A percentile compares a stretch with the other conserved stretches of the same genome.
phyloP scores from a whole-genome alignment of 1,139 yeast genomes.

The Suhomyces ambrosiae region DNA sequence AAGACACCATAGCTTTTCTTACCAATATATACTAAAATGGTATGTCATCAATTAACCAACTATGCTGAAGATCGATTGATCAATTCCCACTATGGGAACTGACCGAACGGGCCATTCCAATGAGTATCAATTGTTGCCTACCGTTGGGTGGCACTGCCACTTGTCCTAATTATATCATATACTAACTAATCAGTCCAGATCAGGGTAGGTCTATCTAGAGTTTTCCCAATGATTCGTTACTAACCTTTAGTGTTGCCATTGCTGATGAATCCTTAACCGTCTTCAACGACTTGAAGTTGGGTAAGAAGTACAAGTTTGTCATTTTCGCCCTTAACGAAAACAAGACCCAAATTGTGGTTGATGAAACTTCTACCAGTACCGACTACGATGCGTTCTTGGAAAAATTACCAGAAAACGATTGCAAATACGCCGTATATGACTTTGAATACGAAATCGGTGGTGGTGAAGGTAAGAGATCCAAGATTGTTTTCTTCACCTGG shows the following conservation, averaged over 20 bases:
- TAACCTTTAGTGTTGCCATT: conserved; percentile 75
- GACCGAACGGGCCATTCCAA: no score
- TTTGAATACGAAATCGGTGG: conserved; percentile 88
- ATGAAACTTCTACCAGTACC: conserved; percentile 70
- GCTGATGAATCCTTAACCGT: conserved; percentile 92
- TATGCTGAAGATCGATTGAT: background rate
- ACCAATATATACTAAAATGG: conserved; percentile 8
- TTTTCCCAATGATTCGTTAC: conserved; percentile 18
- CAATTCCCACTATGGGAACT: no score
- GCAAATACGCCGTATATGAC: conserved; percentile 95
- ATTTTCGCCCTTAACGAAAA: conserved; percentile 77
- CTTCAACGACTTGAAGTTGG: conserved; percentile 93
- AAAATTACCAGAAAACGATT: conserved; percentile 91
- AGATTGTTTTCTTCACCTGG: conserved; percentile 94
- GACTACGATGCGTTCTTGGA: conserved; percentile 85
- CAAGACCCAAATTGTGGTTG: conserved; percentile 90
- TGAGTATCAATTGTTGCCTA: no score
- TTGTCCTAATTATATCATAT: conserved; percentile 1
- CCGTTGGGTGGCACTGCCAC: background rate
- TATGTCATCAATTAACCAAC: conserved; percentile 5
- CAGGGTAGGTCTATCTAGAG: conserved; percentile 52
- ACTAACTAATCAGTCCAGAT: conserved; percentile 53
- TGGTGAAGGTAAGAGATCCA: conserved; percentile 95
- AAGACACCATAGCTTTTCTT: conserved; percentile 12
- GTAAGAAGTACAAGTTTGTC: conserved; percentile 84